Evolutionary conservation across 2,329 filamentous ascomycete species (phyloP), one percentile per base, ranked within the genome.

Genomic region (Scytalidium sp.): DNA sequence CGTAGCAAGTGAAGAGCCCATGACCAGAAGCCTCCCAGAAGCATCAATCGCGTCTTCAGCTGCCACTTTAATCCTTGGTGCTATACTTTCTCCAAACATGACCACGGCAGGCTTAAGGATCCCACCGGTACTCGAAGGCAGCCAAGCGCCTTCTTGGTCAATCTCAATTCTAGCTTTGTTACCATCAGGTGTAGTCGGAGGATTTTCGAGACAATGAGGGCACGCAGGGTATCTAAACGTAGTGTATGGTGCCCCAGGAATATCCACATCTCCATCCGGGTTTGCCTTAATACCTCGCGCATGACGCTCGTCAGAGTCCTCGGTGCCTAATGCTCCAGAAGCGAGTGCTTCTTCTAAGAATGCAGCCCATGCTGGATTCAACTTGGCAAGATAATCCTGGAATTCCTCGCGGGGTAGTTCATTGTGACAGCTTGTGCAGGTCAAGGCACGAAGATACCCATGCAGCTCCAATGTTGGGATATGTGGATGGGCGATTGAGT

Each of bases 31-130:
- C 51, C 83, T 81, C 5, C 83, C 84, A 1, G 90, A 88, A 22
- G 79, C 78, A 61, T 97, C 89, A 45, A 97, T 83, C 11, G 88
- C 87, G 22, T 82, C 72, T 64, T 97, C 92, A 1, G 92, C 93
- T 0, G 83, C 84, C 1, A 73, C 67, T 67, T 95, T 97, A 29
- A 92, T 84, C 1, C 70, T 62, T 1, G 71, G 68, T 0, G 81
- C 75, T 45, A 97, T 96, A 52, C 83, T 92, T 69, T 97, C 94
- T 15, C 94, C 94, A 66, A 97, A 97, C 90, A 97, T 97, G 60
- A 92, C 85, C 2, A 99, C 92, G 1, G 89, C 89, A 3, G 94
- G 94, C 64, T 97, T 97, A 49, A 99, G 68, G 32, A 97, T 83
- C 2, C 93, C 94, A 0, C 84, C 89, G 2, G 79, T 83, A 58